These are phyloP conservation scores for Sphagnum fallax DNA, from an alignment of 228 moss, liverwort and hornwort species.

Conservation along the genomic window DNA sequence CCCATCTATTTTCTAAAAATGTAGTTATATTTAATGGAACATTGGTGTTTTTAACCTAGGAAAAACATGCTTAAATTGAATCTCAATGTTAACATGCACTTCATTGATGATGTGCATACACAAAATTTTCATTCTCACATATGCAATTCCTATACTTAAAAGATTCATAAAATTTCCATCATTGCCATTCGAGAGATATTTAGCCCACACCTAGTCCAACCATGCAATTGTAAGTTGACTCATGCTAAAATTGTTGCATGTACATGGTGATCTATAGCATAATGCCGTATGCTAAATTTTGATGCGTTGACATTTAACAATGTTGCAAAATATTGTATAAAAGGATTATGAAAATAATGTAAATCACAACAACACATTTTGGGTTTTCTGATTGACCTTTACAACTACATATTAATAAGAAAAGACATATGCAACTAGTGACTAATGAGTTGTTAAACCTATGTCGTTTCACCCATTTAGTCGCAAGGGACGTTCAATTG, in stretches of 20 bases:
- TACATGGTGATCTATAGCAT: constrained; percentile 91
- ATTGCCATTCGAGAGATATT: constrained; percentile 67
- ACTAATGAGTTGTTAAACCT: no score
- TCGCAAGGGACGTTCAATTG: no score
- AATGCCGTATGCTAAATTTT: constrained; percentile 60
- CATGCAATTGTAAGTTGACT: constrained; percentile 73
- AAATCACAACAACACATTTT: no score
- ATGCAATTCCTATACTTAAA: constrained; percentile 72
- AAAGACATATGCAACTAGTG: no score
- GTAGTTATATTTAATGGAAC: background rate
- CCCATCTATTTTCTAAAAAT: no score
- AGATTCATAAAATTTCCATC: constrained; percentile 98
- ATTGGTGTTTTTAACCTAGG: constrained; percentile 49
- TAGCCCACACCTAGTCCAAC: constrained; percentile 86
- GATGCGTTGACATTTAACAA: no score
- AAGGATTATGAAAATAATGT: no score
- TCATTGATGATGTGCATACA: constrained; percentile 69
- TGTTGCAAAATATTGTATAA: no score
- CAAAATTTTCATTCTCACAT: constrained; percentile 82
- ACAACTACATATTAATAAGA: no score
- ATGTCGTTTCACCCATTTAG: no score
- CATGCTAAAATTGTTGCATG: constrained; percentile 70
- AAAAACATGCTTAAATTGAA: constrained; percentile 83
- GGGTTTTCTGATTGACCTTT: no score
- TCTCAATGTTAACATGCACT: constrained; percentile 85